These are phyloP conservation scores for Blastocystis sp. DNA, from an alignment of 352 stramenopile genomes.

Conservation along the genomic window DNA sequence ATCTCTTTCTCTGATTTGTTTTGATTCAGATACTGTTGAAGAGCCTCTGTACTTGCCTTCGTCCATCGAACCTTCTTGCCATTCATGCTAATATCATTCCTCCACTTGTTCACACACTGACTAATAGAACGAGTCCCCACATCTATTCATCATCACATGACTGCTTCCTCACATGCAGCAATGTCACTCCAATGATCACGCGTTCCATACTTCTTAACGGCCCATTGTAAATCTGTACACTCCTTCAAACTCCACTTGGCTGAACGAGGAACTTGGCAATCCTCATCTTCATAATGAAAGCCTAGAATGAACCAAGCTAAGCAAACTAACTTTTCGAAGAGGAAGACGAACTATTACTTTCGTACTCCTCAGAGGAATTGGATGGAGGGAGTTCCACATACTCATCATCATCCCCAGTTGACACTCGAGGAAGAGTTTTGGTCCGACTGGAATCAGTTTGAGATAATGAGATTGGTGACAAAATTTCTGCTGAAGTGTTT, in stretches of 20 bases:
- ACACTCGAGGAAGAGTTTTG: too few species aligned
- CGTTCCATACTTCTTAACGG: background rate
- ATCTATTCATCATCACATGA: background rate
- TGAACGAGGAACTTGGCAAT: background rate
- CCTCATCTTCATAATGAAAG: too few species aligned
- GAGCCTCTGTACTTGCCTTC: background rate
- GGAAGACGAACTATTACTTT: too few species aligned
- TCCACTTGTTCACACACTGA: constrained; percentile 38
- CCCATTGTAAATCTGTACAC: background rate
- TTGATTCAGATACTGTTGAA: background rate
- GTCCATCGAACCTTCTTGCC: constrained; percentile 6
- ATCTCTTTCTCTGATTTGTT: background rate
- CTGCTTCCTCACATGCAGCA: background rate
- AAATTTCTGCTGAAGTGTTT: too few species aligned
- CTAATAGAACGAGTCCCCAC: background rate
- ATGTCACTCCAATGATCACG: background rate
- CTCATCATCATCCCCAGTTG: too few species aligned
- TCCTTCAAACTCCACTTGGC: constrained; percentile 9
- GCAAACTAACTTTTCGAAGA: too few species aligned
- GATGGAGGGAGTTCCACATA: too few species aligned
- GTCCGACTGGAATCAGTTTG: too few species aligned
- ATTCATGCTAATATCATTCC: background rate
- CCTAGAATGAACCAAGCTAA: too few species aligned
- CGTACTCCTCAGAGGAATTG: too few species aligned
- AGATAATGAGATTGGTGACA: too few species aligned